Evolutionary conservation across 305 asterid genomes (phyloP).

Genomic region (Fraxinus ornus): DNA sequence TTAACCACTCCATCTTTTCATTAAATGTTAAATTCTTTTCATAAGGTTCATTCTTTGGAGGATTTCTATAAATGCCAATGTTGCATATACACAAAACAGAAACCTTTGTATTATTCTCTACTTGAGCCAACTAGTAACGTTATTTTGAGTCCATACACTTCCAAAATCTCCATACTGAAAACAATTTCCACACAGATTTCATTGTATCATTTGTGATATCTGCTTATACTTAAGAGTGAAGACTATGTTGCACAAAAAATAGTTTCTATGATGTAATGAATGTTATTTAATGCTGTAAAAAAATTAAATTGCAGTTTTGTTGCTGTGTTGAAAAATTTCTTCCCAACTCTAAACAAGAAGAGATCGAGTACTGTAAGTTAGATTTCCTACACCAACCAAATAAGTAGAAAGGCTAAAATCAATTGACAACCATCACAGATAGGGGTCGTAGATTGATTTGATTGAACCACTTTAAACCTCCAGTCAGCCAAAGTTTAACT

Average conservation of each 20-base stretch:
- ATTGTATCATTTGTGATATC: background rate
- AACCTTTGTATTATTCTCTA: background rate
- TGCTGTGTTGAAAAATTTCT: background rate
- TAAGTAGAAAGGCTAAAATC: background rate
- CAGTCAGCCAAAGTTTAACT: background rate
- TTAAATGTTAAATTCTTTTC: background rate
- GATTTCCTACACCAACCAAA: background rate
- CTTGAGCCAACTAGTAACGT: background rate
- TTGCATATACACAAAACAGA: background rate
- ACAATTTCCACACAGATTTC: background rate
- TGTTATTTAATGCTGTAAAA: background rate
- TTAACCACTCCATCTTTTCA: background rate
- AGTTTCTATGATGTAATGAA: background rate
- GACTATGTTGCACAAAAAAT: background rate
- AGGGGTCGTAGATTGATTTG: background rate
- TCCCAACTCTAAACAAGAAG: background rate
- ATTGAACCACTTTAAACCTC: background rate
- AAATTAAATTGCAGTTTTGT: background rate
- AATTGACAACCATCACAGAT: background rate
- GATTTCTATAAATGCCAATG: background rate
- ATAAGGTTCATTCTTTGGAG: background rate
- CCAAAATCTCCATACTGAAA: background rate
- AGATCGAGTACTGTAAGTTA: background rate
- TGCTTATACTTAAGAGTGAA: background rate
- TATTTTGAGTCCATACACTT: background rate